Evolutionary conservation across 768 basidiomycete genomes (phyloP), one percentile per base, ranked within the genome.

Genomic region (Daedaleopsis sinensis): DNA sequence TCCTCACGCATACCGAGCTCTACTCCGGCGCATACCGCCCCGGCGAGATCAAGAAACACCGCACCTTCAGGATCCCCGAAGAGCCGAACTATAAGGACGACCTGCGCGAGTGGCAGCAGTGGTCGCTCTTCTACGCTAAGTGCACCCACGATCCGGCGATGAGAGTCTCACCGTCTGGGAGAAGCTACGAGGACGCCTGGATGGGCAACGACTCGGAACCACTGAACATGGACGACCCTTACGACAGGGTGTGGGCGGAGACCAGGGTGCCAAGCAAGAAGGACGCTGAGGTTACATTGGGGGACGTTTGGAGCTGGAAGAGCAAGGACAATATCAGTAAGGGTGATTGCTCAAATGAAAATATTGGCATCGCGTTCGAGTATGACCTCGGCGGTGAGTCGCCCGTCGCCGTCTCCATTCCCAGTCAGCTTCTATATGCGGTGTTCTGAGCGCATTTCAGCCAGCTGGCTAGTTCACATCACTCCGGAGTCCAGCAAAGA

Each of bases 381-480:
- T 71, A 74, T 54, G 73, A 69, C 27, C 44, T 62, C 13, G 54
- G 58, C 8, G 51, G 58, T 59, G 39, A 18, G 52, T 42, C 13
- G 15, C 12, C 11, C 11, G 24, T 8, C 32, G 38, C 52, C 8
- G 3, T 24, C 5, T 12, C 23, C 11, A 4, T 2, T 11, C 37
- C 23, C 8, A 18, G 16, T 36, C 16, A 3, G 27, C 27, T 7
- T 32, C 27, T 32, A n/a, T n/a, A n/a, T n/a, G n/a, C n/a, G 27
- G 27, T 16, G 27, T n/a, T 51, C 15, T 44, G 19, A 37, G 15
- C 27, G 27, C 44, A 15, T n/a, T 48, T 8, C 44, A 61, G 59
- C 54, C 15, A 63, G 66, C 36, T 74, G 70, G 73, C 66, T 58
- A 1, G 68, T 74, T 1, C 67, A 74, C 44, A 65, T 74, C 49